Base-by-base conservation (phyloP, 768 basidiomycete species). In the Auricularia cornea region DNA sequence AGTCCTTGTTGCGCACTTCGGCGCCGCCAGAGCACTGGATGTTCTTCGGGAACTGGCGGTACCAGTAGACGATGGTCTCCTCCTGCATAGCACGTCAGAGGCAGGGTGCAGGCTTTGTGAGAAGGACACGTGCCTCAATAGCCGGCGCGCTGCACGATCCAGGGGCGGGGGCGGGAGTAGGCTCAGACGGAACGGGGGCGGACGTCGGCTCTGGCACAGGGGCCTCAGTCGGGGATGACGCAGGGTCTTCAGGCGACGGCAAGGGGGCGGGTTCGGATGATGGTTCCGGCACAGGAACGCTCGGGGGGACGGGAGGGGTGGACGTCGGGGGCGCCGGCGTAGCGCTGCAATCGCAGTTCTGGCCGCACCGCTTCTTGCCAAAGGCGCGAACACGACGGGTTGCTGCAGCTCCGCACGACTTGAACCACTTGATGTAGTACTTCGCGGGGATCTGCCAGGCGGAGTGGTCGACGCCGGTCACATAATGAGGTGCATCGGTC, bases 361-460 rank as follows among this genome's bases (percentile, higher is more conserved):
- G 11, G 23, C 44, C 44, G 20, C 44, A 48, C 20, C 44, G 44
- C 44, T 48, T 48, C 44, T 48, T 48, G 44, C 44, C 12, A 18
- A 20, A 6, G 20, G 11, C 20, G 23, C 44, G 20, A 48, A 18
- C 20, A 20, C 44, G 44, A 18, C 16, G 44, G 5, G 20, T 20
- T 5, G 44, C 6, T 14, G 44, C 44, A 23, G 44, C 20, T 10
- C 44, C 44, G 40, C 60, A 41, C n/a, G 40, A 29, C 29, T 61
- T 61, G 40, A 44, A 59, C 30, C 48, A 35, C 62, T 41, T 28
- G 26, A 63, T 63, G 56, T 57, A 63, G 54, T 63, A 63, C 54
- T 63, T 48, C 30, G 62, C 56, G 11, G 51, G 30, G 16, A 57
- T 29, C 12, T 52, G 26, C 62, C 62, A 63, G 16, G 52, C 48